Conservation (phyloP, 306 rosid genomes). For the Crotalaria pallida region DNA sequence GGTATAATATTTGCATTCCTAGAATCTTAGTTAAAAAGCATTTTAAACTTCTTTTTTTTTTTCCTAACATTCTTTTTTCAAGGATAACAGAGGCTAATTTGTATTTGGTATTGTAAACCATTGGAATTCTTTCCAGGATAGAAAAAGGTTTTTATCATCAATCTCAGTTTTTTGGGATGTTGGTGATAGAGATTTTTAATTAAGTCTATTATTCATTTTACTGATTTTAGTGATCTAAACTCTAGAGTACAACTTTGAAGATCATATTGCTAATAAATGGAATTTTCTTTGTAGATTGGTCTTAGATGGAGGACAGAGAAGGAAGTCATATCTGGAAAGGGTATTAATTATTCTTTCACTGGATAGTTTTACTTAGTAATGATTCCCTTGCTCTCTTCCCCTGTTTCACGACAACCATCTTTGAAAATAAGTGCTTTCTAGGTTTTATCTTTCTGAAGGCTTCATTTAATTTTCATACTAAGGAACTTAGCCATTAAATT, state of each 20-base stretch:
- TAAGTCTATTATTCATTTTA: neutral
- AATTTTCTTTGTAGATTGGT: slow-evolving; percentile 60
- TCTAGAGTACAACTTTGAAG: slow-evolving; percentile 10
- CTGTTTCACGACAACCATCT: neutral
- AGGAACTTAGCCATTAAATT: neutral
- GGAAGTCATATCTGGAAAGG: slow-evolving; percentile 91
- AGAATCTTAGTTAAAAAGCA: neutral
- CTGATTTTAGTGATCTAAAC: neutral
- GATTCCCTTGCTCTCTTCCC: slow-evolving; percentile 2
- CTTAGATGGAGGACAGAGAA: slow-evolving; percentile 94
- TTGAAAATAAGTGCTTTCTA: slow-evolving; percentile 9
- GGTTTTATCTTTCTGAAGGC: neutral
- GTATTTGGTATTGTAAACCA: neutral
- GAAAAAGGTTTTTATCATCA: neutral
- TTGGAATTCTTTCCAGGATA: neutral
- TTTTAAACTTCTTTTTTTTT: neutral
- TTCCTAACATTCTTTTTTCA: neutral
- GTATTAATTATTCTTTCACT: slow-evolving; percentile 38
- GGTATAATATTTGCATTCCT: neutral
- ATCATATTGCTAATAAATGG: slow-evolving; percentile 21
- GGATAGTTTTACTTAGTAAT: slow-evolving; percentile 1
- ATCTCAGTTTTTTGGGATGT: slow-evolving; percentile 1
- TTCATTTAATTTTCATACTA: neutral
- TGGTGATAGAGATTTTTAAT: neutral
- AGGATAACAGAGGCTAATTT: neutral